phyloP scores from a whole-genome alignment of 768 basidiomycete genomes.

The Steccherinum ochraceum region DNA sequence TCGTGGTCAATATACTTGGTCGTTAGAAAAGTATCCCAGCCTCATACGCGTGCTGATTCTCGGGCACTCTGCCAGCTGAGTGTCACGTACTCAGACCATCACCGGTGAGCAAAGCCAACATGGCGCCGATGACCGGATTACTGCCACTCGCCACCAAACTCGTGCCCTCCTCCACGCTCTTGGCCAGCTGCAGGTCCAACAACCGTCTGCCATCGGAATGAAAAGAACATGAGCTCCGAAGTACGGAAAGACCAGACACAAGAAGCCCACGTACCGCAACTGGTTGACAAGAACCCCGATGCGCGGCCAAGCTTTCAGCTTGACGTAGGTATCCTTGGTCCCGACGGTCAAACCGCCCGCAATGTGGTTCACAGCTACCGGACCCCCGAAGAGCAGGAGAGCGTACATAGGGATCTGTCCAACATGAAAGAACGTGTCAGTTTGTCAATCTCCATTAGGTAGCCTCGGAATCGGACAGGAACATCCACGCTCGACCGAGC shows the following conservation, averaged over 20 bases:
- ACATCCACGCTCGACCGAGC: neutral
- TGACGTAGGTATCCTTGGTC: slow-evolving; percentile 46
- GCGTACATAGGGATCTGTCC: slow-evolving; percentile 83
- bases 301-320: slow-evolving; percentile 78
- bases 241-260: neutral
- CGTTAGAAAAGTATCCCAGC: too few relatives aligned
- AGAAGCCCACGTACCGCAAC: slow-evolving; percentile 46
- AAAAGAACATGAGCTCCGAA: slow-evolving; percentile 1
- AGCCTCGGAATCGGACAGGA: neutral
- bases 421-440: neutral
- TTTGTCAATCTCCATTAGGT: neutral
- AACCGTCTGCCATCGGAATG: slow-evolving; percentile 41
- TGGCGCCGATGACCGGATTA: slow-evolving; percentile 48
- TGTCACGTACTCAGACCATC: slow-evolving; percentile 28
- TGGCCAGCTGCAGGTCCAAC: slow-evolving; percentile 61
- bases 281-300: slow-evolving; percentile 89
- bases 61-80: too few relatives aligned
- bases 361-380: slow-evolving; percentile 72
- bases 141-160: slow-evolving; percentile 38
- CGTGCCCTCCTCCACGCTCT: slow-evolving; percentile 57
- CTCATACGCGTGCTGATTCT: too few relatives aligned
- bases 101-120: slow-evolving; percentile 30
- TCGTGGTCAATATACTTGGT: too few relatives aligned
- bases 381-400: slow-evolving; percentile 77
- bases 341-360: slow-evolving; percentile 68